Base-by-base conservation (phyloP, 257 asterid species). In the Verbascum thapsus region DNA sequence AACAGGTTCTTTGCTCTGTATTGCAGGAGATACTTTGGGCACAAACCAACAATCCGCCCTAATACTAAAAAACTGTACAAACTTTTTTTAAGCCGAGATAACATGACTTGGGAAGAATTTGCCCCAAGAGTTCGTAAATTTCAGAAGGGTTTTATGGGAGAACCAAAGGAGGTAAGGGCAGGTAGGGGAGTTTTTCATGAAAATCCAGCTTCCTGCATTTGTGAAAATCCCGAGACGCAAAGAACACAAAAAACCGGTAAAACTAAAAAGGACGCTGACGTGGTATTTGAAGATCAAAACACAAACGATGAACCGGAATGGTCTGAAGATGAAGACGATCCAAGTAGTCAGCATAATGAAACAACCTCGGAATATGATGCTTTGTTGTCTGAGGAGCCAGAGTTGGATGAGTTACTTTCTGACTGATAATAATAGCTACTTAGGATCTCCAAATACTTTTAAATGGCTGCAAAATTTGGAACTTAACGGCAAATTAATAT, bases 101-200 rank as follows among this genome's bases (percentile, higher is more conserved):
- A 90, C 70, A 81, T 78, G 86, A 85, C 96, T 13, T 87, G 87
- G 81, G 92, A 81, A 62, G 92, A 80, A 69, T 94, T 90, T 42
- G 61, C 90, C 16, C 72, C 91, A 2, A 76, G 55, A 41, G 83
- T 77, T 20, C 81, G 78, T 57, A 71, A 64, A 20, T 80, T 40
- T 78, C 99, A 90, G 73, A 84, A 74, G 57, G 95, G 96, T 60
- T 94, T 90, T 67, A 88, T 90, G 91, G 99, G 99, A 69, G 91
- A 71, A 53, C 98, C 99, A n/a, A 84, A 78, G 74, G 99, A 89
- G 82, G 80, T 83, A 70, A 84, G 92, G 72, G 84, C 96, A 0
- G 99, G 99, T 35, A 84, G 96, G 76, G 99, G 99, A 34, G 97
- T 53, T 35, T 94, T 94, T 76, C 98, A 90, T 7, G 99, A 90